phyloP scores from a whole-genome alignment of 352 stramenopile genomes.

The Globisporangium spiculum region DNA sequence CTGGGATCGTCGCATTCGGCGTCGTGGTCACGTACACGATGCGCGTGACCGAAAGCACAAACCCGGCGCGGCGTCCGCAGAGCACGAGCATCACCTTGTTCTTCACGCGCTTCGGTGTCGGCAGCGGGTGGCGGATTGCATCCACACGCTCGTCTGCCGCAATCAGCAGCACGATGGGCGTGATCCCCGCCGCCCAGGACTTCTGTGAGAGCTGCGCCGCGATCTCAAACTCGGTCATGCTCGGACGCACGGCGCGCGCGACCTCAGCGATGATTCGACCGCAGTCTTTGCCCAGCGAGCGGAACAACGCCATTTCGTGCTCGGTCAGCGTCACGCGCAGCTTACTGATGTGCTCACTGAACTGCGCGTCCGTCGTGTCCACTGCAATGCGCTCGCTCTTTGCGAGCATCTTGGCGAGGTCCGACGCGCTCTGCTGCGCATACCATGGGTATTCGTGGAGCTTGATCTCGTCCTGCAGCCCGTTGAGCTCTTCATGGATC shows the following conservation, averaged over 20 bases:
- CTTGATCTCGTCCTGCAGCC: conserved; percentile 40
- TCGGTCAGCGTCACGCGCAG: conserved; percentile 46
- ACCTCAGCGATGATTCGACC: conserved; percentile 61
- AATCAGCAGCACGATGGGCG: conserved; percentile 55
- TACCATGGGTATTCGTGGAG: conserved; percentile 59
- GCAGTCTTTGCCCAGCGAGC: conserved; percentile 53
- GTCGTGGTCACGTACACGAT: conserved; percentile 61
- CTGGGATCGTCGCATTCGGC: conserved; percentile 21
- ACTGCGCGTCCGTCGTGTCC: conserved; percentile 30
- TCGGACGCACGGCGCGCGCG: conserved; percentile 34
- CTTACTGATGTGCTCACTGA: conserved; percentile 26
- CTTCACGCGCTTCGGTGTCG: conserved; percentile 64
- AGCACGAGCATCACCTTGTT: conserved; percentile 80
- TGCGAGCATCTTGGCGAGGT: conserved; percentile 35
- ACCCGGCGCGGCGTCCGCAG: conserved; percentile 56
- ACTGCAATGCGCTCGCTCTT: conserved; percentile 35
- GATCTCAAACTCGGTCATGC: conserved; percentile 58
- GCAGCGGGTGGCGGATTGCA: conserved; percentile 61
- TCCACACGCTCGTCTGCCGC: conserved; percentile 67
- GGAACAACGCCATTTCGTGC: conserved; percentile 58
- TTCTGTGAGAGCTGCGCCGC: conserved; percentile 34
- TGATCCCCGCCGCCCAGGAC: conserved; percentile 45
- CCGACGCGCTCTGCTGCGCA: conserved; percentile 25
- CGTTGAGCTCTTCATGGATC: conserved; percentile 64
- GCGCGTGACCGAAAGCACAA: conserved; percentile 64